Evolutionary conservation across 345 rosid genomes (phyloP).

Genomic region (Aquilaria sinensis): DNA sequence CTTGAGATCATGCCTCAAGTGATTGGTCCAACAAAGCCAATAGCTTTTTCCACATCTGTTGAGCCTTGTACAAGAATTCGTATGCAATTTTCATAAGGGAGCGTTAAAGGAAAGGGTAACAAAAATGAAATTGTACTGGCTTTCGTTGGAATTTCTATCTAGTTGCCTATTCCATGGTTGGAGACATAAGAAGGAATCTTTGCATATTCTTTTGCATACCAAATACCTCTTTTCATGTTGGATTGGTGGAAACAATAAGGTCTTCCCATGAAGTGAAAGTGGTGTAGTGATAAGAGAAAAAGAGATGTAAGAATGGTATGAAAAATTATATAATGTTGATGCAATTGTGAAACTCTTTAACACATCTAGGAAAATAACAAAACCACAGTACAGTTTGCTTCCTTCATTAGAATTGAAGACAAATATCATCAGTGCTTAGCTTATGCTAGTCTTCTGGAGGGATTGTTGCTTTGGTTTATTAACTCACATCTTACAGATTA

Average conservation of each 20-base stretch:
- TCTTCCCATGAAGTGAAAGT: conserved; percentile 54
- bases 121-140: conserved; percentile 41
- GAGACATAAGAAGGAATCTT: conserved; percentile 81
- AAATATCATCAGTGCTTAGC: no score
- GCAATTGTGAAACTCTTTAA: conserved; percentile 26
- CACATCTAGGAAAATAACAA: no score
- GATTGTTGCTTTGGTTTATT: no score
- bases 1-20: conserved; percentile 83
- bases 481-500: no score
- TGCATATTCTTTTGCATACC: conserved; percentile 90
- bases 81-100: background rate
- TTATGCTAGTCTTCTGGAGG: no score
- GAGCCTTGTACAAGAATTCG: conserved; percentile 35
- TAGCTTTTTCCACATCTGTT: conserved; percentile 92
- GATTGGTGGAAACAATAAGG: conserved; percentile 81
- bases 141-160: conserved; percentile 81
- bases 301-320: conserved; percentile 18
- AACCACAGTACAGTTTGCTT: no score
- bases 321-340: conserved; percentile 24
- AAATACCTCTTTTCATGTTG: conserved; percentile 77
- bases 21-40: conserved; percentile 89
- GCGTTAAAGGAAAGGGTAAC: background rate
- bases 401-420: no score
- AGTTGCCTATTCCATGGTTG: conserved; percentile 71
- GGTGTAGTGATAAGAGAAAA: conserved; percentile 10